Evolutionary conservation across 1,139 yeast species (phyloP), one percentile per base, ranked within the genome.

Genomic region (Torulaspora globosa): DNA sequence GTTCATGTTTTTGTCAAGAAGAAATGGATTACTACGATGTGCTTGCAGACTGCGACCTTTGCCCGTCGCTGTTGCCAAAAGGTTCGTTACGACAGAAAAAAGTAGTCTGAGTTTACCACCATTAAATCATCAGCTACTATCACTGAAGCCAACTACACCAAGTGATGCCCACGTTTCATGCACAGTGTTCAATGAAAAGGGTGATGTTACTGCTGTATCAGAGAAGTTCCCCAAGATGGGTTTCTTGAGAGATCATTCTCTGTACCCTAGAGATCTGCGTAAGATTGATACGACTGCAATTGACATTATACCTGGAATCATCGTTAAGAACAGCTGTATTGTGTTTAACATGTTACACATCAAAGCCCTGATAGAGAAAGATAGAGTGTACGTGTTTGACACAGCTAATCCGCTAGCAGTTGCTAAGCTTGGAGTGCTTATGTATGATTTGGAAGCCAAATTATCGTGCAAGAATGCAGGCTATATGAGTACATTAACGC

Each of bases 231-330:
- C 87, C 47, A 83, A 88, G 61, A 79, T 84, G 70, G 79, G 80
- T 51, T 78, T 94, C 48, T 70, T 94, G 12, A 75, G 80, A 48
- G 82, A 84, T 51, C 81, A 83, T 60, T 76, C 78, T 34, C 59
- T 84, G 24, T 83, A 76, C 51, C 90, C 95, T 1, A 66, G 95
- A 69, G 95, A 85, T 64, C 68, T 85, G 51, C 68, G 95, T 24
- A 84, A 83, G 59, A 83, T 94, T 46, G 98, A 92, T 67, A 84
- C 95, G 6, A 87, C 95, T 0, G 76, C 86, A 23, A 82, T 86
- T 51, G 96, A 89, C 64, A 85, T 92, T 29, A 92, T 88, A 8
- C 98, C 98, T 0, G 80, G 92, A 27, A 82, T 92, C 34, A 74
- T 87, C 61, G 83, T 89, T 12, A 78, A 97, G 43, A 60, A 60